phyloP scores from a whole-genome alignment of 2,329 filamentous ascomycete species.

The Mycosphaerella arachidis region DNA sequence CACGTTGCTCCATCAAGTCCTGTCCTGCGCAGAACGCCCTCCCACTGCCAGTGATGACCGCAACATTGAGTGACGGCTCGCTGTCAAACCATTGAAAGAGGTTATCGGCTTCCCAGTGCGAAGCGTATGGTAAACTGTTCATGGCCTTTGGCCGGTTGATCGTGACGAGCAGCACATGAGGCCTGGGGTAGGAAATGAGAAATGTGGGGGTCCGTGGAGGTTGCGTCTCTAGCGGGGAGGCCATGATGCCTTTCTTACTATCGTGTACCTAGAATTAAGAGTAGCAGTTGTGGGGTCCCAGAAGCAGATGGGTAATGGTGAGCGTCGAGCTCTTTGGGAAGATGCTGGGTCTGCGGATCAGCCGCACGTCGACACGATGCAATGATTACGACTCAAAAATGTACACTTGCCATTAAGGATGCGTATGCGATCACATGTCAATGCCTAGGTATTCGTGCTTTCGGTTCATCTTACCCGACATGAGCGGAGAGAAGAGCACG shows the following conservation, averaged over 20 bases:
- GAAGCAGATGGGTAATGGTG: too few relatives aligned
- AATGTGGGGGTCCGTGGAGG: conserved; percentile 25
- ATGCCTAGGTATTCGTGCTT: neutral
- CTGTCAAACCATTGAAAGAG: conserved; percentile 53
- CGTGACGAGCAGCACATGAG: conserved; percentile 49
- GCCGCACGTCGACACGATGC: neutral
- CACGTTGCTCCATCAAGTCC: conserved; percentile 49
- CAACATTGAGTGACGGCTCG: conserved; percentile 29
- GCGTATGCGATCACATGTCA: neutral
- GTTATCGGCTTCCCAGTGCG: conserved; percentile 47
- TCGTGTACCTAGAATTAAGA: neutral
- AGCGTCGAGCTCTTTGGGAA: neutral
- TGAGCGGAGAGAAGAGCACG: neutral
- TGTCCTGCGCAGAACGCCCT: conserved; percentile 54
- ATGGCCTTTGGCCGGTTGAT: conserved; percentile 49
- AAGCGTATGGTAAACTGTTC: conserved; percentile 44
- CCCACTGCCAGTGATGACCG: conserved; percentile 49
- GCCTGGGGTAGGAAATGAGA: conserved; percentile 43
- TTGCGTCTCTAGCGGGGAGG: conserved; percentile 16
- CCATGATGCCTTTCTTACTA: conserved; percentile 9
- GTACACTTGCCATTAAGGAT: neutral
- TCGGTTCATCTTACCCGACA: neutral
- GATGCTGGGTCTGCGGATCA: neutral
- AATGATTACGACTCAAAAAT: neutral
- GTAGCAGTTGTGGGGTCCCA: too few relatives aligned